Conservation (phyloP, 129 eudicot species). For the Saposhnikovia divaricata region DNA sequence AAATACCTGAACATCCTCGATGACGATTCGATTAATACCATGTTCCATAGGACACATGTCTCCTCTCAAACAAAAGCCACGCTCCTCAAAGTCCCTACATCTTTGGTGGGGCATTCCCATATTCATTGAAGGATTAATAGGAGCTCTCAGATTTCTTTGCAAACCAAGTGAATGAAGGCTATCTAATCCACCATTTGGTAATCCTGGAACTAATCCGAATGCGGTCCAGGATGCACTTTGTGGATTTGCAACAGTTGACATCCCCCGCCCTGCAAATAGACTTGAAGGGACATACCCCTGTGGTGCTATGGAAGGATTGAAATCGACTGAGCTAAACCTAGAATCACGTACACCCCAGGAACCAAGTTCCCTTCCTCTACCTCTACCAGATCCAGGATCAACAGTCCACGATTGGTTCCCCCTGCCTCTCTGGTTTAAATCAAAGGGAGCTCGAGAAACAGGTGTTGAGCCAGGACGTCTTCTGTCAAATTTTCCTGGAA, state of each 20-base stretch:
- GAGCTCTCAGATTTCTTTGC: constrained; percentile 63
- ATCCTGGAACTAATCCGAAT: constrained; percentile 72
- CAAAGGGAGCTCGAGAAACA: constrained; percentile 47
- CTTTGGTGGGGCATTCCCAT: constrained; percentile 74
- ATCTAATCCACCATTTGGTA: constrained; percentile 77
- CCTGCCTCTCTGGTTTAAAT: constrained; percentile 46
- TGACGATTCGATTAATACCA: constrained; percentile 88
- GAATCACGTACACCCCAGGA: constrained; percentile 60
- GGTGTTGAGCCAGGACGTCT: constrained; percentile 42
- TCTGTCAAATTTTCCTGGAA: constrained; percentile 48
- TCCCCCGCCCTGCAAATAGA: constrained; percentile 67
- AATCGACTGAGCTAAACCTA: constrained; percentile 54
- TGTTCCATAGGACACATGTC: constrained; percentile 99
- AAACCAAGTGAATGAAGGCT: constrained; percentile 61
- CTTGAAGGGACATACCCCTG: constrained; percentile 59
- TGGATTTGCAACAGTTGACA: constrained; percentile 65
- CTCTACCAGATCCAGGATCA: constrained; percentile 59
- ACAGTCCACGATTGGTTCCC: constrained; percentile 35
- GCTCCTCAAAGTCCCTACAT: constrained; percentile 97
- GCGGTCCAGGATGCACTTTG: constrained; percentile 68
- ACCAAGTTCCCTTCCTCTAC: constrained; percentile 70
- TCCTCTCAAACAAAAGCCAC: constrained; percentile 95
- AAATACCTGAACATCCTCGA: constrained; percentile 95
- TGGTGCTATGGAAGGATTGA: constrained; percentile 54
- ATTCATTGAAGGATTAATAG: constrained; percentile 54